Conservation (phyloP, 768 basidiomycete genomes). For the Kwoniella newhampshirensis region DNA sequence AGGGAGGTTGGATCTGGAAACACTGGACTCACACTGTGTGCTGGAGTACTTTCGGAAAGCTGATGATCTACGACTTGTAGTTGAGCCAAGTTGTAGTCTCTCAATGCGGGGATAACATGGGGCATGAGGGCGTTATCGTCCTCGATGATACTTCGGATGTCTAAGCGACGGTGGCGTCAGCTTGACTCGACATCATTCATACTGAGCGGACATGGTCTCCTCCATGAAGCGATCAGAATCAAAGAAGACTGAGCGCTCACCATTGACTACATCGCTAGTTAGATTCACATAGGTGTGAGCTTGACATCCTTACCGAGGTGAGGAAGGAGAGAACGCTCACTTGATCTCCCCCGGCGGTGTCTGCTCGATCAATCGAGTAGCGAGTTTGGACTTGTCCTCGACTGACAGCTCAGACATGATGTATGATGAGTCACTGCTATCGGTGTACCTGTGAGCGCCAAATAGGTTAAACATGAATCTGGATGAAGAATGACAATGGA, state of each 20-base stretch:
- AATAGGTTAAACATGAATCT: too few species aligned
- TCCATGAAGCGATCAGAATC: slow-evolving; percentile 5
- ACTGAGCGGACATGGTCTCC: slow-evolving; percentile 13
- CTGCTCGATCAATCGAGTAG: slow-evolving; percentile 77
- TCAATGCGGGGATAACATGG: slow-evolving; percentile 72
- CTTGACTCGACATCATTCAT: neutral
- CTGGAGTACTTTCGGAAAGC: slow-evolving; percentile 57
- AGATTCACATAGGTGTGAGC: slow-evolving; percentile 10
- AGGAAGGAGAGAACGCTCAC: slow-evolving; percentile 25
- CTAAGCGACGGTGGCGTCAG: slow-evolving; percentile 55
- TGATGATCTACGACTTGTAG: slow-evolving; percentile 85
- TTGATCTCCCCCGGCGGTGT: slow-evolving; percentile 95
- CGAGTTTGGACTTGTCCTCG: slow-evolving; percentile 53
- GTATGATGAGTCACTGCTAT: slow-evolving; percentile 2
- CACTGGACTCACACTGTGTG: slow-evolving; percentile 63
- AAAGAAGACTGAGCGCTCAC: too few species aligned
- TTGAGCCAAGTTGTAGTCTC: slow-evolving; percentile 83
- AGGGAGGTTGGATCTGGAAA: neutral
- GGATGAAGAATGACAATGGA: too few species aligned
- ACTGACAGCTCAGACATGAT: slow-evolving; percentile 35
- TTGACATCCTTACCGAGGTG: neutral
- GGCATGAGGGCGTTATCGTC: slow-evolving; percentile 80
- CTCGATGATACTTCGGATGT: slow-evolving; percentile 83
- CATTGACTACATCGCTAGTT: slow-evolving; percentile 77
- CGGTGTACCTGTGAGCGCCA: too few species aligned